phyloP scores from a whole-genome alignment of 1,139 yeast genomes.

The Candida gigantensis region DNA sequence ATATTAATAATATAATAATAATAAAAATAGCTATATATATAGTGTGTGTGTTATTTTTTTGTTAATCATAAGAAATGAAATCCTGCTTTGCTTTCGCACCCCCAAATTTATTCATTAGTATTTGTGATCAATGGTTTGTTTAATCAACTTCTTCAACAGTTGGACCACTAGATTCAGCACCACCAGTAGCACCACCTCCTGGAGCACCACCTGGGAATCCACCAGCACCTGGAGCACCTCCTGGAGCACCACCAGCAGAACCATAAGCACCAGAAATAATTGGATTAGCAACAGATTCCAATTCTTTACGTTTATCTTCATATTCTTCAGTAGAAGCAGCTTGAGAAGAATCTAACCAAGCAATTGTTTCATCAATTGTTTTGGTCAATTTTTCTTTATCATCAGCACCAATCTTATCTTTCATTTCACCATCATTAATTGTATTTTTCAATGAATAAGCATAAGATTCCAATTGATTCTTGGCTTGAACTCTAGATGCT shows the following conservation, averaged over 20 bases:
- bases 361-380: slow-evolving; percentile 45
- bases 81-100: too few relatives aligned
- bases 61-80: too few relatives aligned
- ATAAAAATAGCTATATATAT: neutral
- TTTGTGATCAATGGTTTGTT: too few relatives aligned
- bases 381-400: slow-evolving; percentile 47
- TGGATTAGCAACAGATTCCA: slow-evolving; percentile 66
- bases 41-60: neutral
- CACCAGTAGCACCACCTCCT: slow-evolving; percentile 39
- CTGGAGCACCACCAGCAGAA: slow-evolving; percentile 30
- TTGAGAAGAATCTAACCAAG: slow-evolving; percentile 53
- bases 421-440: slow-evolving; percentile 47
- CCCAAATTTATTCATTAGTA: neutral
- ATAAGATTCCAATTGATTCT: slow-evolving; percentile 86
- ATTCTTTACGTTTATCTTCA: slow-evolving; percentile 64
- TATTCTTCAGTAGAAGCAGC: slow-evolving; percentile 56
- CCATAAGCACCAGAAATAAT: slow-evolving; percentile 64
- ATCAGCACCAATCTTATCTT: slow-evolving; percentile 49
- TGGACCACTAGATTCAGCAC: slow-evolving; percentile 42
- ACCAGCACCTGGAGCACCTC: slow-evolving; percentile 20
- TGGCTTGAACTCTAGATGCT: slow-evolving; percentile 50
- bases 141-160: slow-evolving; percentile 76
- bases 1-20: neutral
- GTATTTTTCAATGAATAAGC: slow-evolving; percentile 79
- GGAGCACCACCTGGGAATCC: slow-evolving; percentile 35